Evolutionary conservation across 225 moss, liverwort and hornwort species (phyloP).

Genomic region (Sphagnum tenellum): DNA sequence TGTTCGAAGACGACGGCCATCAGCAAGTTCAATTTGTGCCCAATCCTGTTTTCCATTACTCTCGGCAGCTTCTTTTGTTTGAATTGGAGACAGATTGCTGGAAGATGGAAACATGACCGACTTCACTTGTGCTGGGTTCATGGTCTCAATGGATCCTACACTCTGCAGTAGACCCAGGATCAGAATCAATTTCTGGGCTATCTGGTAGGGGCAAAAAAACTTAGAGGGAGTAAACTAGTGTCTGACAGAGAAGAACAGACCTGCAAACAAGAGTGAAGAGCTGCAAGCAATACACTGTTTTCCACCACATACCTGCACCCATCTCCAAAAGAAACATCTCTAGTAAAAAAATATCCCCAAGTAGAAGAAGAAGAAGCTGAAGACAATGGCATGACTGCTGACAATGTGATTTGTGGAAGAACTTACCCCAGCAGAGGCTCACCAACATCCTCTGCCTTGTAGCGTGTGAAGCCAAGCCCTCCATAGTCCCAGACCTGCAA

Average conservation of each 20-base stretch:
- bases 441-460: constrained; percentile 84
- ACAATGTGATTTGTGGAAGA: background rate
- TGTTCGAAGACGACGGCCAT: constrained; percentile 64
- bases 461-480: constrained; percentile 79
- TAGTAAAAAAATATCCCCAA: background rate
- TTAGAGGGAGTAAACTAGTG: background rate
- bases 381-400: background rate
- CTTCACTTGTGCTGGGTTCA: constrained; percentile 74
- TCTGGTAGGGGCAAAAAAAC: no score
- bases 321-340: background rate
- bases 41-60: constrained; percentile 33
- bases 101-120: constrained; percentile 48
- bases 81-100: constrained; percentile 9
- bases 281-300: constrained; percentile 65
- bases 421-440: constrained; percentile 67
- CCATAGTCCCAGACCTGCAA: constrained; percentile 92
- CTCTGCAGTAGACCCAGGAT: constrained; percentile 40
- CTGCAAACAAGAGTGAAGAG: constrained; percentile 61
- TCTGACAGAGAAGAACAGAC: constrained; percentile 27
- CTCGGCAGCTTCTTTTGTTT: constrained; percentile 8
- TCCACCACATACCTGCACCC: constrained; percentile 81
- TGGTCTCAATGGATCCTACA: constrained; percentile 49
- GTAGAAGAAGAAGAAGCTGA: background rate
- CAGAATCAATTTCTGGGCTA: no score
- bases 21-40: constrained; percentile 73